Evolutionary conservation across 2,329 filamentous ascomycete species (phyloP).

Genomic region (Colletotrichum somersetense): DNA sequence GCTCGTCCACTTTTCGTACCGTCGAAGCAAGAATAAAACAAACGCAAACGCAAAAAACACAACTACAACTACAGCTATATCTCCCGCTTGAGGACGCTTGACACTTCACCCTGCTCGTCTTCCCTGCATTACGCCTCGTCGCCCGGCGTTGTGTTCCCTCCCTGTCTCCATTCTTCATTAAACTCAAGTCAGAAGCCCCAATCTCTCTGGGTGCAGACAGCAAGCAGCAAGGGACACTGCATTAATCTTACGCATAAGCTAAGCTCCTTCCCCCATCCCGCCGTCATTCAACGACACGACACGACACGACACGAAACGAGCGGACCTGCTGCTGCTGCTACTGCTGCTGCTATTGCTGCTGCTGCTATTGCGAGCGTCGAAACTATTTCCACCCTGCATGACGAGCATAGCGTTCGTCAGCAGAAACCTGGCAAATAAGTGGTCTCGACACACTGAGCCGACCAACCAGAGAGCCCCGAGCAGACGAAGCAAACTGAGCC

Average conservation of each 20-base stretch:
- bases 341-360: not conserved
- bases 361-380: not conserved
- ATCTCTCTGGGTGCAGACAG: constrained; percentile 24
- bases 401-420: not conserved
- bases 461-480: constrained; percentile 28
- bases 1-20: constrained; percentile 6
- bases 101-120: not conserved
- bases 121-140: constrained; percentile 17
- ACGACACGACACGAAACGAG: not conserved
- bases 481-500: constrained; percentile 31
- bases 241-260: constrained; percentile 27
- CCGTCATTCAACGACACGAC: not conserved
- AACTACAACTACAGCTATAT: not conserved
- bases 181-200: constrained; percentile 30
- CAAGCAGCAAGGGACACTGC: constrained; percentile 24
- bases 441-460: constrained; percentile 7
- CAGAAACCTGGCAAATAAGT: constrained; percentile 34
- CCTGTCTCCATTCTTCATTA: constrained; percentile 36
- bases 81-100: not conserved
- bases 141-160: not conserved
- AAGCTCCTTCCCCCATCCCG: not conserved
- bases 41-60: constrained; percentile 11
- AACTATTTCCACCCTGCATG: constrained; percentile 18
- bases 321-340: not conserved
- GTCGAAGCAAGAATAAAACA: constrained; percentile 7